Evolutionary conservation across 768 basidiomycete species (phyloP).

Genomic region (Rhizopogon rudus): DNA sequence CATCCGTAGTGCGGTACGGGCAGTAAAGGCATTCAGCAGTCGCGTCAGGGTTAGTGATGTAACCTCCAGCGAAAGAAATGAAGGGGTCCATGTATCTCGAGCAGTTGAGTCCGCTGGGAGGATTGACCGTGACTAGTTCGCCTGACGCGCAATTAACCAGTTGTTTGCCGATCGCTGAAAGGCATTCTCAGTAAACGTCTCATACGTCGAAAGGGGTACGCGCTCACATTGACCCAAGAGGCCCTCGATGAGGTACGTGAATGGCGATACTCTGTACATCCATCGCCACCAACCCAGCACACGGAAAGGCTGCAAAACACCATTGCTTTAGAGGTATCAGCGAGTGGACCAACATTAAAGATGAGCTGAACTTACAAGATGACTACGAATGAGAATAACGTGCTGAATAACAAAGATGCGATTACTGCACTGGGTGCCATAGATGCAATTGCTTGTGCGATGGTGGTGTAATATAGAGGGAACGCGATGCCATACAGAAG

Average conservation of each 20-base stretch:
- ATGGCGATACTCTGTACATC: constrained; percentile 42
- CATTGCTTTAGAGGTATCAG: constrained; percentile 27
- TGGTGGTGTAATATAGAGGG: constrained; percentile 40
- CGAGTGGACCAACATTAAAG: not conserved
- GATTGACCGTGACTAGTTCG: constrained; percentile 50
- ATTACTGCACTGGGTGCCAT: constrained; percentile 37
- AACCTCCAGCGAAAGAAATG: constrained; percentile 48
- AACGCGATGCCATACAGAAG: constrained; percentile 32
- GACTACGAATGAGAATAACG: constrained; percentile 35
- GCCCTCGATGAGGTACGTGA: constrained; percentile 48
- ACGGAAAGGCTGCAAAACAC: constrained; percentile 42
- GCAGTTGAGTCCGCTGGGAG: constrained; percentile 53
- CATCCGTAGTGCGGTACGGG: constrained; percentile 44
- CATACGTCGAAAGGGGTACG: not conserved
- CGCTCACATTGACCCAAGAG: constrained; percentile 22
- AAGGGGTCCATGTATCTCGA: constrained; percentile 44
- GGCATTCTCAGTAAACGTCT: not conserved
- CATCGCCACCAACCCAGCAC: constrained; percentile 30
- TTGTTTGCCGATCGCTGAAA: constrained; percentile 36
- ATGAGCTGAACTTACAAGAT: constrained; percentile 32
- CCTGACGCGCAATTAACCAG: constrained; percentile 41
- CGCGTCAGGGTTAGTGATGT: constrained; percentile 50
- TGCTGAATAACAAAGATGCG: constrained; percentile 34
- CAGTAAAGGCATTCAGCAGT: constrained; percentile 54
- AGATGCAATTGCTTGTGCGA: constrained; percentile 36